Evolutionary conservation across 2,329 filamentous ascomycete species (phyloP).

Genomic region (Sporothrix pallida): DNA sequence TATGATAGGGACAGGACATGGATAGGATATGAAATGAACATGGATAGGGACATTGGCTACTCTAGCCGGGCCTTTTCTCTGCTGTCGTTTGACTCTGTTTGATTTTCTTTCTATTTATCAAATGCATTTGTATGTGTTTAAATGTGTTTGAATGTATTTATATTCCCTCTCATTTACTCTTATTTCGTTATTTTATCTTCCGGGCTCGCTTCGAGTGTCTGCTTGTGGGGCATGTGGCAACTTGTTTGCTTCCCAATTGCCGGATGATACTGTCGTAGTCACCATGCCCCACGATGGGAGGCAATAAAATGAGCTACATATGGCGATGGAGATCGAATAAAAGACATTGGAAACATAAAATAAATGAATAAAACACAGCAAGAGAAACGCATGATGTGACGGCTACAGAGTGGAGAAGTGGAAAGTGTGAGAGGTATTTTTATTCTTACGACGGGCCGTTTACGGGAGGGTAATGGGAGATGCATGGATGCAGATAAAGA

Average conservation of each 20-base stretch:
- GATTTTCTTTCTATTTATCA: too few relatives aligned
- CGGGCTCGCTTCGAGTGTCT: not conserved
- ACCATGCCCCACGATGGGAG: not conserved
- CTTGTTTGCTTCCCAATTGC: slow-evolving; percentile 7
- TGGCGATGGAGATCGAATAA: too few relatives aligned
- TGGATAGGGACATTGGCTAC: not conserved
- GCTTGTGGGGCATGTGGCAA: not conserved
- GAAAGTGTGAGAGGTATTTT: not conserved
- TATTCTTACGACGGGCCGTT: not conserved
- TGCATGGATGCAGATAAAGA: not conserved
- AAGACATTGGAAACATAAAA: too few relatives aligned
- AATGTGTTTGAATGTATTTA: not conserved
- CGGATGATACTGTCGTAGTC: slow-evolving; percentile 20
- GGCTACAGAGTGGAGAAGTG: not conserved
- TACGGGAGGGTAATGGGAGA: not conserved
- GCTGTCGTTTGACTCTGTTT: not conserved
- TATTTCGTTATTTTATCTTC: not conserved
- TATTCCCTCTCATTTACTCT: not conserved
- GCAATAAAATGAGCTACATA: too few relatives aligned
- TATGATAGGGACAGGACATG: too few relatives aligned
- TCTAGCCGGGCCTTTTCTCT: not conserved
- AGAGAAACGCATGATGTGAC: not conserved
- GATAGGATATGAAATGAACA: too few relatives aligned
- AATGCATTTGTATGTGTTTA: too few relatives aligned
- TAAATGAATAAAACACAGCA: not conserved